Conservation (phyloP, 78 protist species). For the Dictyostelium intermedium region DNA sequence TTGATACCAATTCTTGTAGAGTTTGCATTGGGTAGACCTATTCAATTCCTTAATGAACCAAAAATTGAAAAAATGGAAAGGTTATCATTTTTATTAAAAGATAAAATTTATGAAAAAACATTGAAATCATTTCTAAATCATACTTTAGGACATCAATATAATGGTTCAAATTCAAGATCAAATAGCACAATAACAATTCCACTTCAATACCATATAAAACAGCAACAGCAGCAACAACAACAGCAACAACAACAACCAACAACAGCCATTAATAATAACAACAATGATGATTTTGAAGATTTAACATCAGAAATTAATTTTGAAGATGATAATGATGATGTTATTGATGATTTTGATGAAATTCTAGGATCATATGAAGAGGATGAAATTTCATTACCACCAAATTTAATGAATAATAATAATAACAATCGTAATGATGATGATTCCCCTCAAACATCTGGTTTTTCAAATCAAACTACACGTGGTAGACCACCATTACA, state of each 20-base stretch:
- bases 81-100: conserved; percentile 38
- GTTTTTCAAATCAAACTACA: not conserved
- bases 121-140: conserved; percentile 33
- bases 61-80: conserved; percentile 69
- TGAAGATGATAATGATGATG: conserved; percentile 43
- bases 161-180: not conserved
- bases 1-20: conserved; percentile 54
- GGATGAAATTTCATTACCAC: not conserved
- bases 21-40: conserved; percentile 66
- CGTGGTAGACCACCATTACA: not conserved
- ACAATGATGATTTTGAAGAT: not conserved
- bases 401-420: not conserved
- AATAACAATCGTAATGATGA: not conserved
- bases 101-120: conserved; percentile 37
- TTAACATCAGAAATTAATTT: conserved; percentile 22
- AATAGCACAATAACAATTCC: not conserved
- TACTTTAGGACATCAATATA: not conserved
- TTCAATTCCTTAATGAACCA: conserved; percentile 63
- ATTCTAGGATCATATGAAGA: conserved; percentile 7
- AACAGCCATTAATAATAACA: not conserved
- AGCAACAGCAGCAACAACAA: not conserved
- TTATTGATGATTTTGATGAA: conserved; percentile 56
- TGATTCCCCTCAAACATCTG: not conserved
- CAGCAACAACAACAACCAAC: not conserved
- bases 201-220: not conserved